Base-by-base conservation (phyloP, 257 asterid species). In the Cinchona pubescens region DNA sequence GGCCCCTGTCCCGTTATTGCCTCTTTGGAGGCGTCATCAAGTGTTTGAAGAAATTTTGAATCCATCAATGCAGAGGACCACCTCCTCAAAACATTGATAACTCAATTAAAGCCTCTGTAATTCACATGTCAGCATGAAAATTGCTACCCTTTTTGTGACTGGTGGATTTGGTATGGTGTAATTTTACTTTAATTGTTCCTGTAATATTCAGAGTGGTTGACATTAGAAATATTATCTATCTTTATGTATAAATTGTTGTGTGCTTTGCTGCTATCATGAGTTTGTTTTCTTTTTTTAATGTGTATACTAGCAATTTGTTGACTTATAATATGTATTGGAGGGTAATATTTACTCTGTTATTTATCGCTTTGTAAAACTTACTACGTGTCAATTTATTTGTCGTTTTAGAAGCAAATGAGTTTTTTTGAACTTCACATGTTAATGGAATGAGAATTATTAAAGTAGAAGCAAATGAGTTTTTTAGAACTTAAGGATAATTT, bases 51-150 rank as follows among this genome's bases (percentile, higher is more conserved):
- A 13, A 56, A 12, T 35, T 3, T 76, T 58, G 76, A 29, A 37
- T 11, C 18, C 73, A 56, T 77, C 81, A 49, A 15, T 19, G 76
- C 69, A 77, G 76, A 77, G 76, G 76, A 61, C 76, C 76, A 61
- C 65, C 59, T 15, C 45, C 23, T 48, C 60, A 25, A 8, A 15
- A 2, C 45, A 37, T 23, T 45, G 21, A 38, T 4, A 38, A 37
- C 18, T 25, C 67, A 19, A 35, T 45, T 29, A 18, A 61, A 32
- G 48, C 60, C 73, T 69, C 60, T 69, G 59, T 67, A 25, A 18
- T 67, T 67, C 72, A 42, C 71, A 34, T 66, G 71, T 66, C 51
- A 38, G 55, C 66, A 1, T 29, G 29, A 40, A 40, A 55, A 38
- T 16, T 14, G 68, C 64, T 32, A 18, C 23, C 74, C 69, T 21